Percentiles rank a stretch among this genome's conserved stretches.
Evolutionary conservation across 805 yeast genomes (phyloP).

Genomic region (Priceomyces fermenticarens): DNA sequence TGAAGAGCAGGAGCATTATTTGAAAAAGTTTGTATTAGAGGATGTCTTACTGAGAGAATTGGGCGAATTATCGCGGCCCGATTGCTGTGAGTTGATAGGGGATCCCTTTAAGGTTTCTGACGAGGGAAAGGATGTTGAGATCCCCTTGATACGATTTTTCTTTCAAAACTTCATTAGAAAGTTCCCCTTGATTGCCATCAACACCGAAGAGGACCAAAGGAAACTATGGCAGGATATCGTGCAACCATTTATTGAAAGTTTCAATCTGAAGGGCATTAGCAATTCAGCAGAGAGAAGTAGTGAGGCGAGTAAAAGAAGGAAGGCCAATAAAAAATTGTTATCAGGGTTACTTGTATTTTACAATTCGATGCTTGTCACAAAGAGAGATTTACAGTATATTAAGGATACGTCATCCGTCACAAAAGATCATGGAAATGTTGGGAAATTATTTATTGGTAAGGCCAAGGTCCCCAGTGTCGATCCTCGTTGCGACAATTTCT

Average conservation of each 20-base stretch:
- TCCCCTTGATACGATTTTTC: conserved; percentile 70
- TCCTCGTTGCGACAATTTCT: conserved; percentile 10
- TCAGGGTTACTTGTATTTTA: conserved; percentile 64
- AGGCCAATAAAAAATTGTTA: conserved; percentile 58
- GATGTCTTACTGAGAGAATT: conserved; percentile 64
- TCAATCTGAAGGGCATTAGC: conserved; percentile 69
- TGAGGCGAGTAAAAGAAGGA: conserved; percentile 58
- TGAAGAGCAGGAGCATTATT: conserved; percentile 78
- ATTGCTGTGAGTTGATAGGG: conserved; percentile 69
- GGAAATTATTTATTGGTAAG: conserved; percentile 19
- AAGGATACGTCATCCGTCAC: conserved; percentile 29
- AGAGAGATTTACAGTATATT: conserved; percentile 52
- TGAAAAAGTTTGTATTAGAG: conserved; percentile 76
- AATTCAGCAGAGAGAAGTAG: conserved; percentile 74
- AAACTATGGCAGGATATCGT: conserved; percentile 75
- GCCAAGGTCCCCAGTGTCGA: conserved; percentile 1
- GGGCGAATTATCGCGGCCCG: conserved; percentile 51
- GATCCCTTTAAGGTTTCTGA: conserved; percentile 60
- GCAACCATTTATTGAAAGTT: conserved; percentile 78
- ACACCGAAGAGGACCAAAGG: conserved; percentile 43
- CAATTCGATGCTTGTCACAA: conserved; percentile 70
- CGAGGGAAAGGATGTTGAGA: conserved; percentile 23
- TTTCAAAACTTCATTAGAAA: conserved; percentile 59
- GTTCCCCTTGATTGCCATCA: conserved; percentile 69
- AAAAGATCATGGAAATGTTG: conserved; percentile 35